A percentile compares a stretch with the other conserved stretches of the same genome.
Evolutionary conservation across 345 rosid genomes (phyloP).

Genomic region (Sonneratia caseolaris): DNA sequence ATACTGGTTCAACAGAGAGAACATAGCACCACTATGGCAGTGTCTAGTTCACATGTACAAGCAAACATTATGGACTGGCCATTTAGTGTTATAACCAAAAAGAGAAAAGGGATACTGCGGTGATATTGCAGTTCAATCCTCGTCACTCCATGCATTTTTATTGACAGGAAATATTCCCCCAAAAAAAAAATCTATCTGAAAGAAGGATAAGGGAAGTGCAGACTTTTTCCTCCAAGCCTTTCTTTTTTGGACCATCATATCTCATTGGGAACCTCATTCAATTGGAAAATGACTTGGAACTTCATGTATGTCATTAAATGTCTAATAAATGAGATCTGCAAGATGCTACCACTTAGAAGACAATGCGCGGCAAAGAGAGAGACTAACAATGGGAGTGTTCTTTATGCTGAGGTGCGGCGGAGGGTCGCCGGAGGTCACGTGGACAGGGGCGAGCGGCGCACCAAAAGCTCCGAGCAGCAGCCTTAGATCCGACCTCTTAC

Average conservation of each 20-base stretch:
- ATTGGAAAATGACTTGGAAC: neutral
- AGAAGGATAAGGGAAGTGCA: neutral
- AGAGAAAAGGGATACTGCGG: too few relatives aligned
- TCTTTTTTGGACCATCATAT: neutral
- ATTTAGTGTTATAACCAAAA: too few relatives aligned
- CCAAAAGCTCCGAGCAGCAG: slow-evolving; percentile 76
- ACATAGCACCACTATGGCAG: too few relatives aligned
- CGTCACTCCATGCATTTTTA: too few relatives aligned
- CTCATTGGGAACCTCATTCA: neutral
- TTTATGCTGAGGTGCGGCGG: slow-evolving; percentile 62
- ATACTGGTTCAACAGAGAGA: neutral
- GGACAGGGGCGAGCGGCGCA: slow-evolving; percentile 85
- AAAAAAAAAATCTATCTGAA: neutral
- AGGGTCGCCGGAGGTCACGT: slow-evolving; percentile 47
- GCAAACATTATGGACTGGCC: too few relatives aligned
- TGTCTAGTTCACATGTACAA: too few relatives aligned
- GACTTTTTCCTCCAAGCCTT: neutral
- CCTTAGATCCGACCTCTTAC: slow-evolving; percentile 71
- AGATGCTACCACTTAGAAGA: neutral
- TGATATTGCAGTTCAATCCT: too few relatives aligned
- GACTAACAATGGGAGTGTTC: slow-evolving; percentile 75
- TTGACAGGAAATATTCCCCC: neutral
- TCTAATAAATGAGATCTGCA: neutral
- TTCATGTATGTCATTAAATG: too few relatives aligned
- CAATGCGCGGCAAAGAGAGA: neutral